phyloP scores from a whole-genome alignment of 495 filamentous ascomycete species.

The Aspergillus kassunensis region DNA sequence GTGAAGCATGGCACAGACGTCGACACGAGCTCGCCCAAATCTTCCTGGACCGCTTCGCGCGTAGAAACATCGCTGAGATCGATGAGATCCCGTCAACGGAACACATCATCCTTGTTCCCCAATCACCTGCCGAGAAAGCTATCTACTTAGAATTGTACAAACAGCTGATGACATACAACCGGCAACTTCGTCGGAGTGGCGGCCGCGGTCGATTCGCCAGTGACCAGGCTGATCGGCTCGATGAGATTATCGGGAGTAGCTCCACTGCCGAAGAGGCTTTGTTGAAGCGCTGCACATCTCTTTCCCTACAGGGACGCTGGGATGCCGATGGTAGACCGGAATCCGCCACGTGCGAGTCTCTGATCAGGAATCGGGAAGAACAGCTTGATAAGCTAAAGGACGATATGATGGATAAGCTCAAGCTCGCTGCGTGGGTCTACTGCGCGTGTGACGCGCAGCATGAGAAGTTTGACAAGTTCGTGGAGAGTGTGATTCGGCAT shows the following conservation, averaged over 20 bases:
- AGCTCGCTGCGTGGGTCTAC: constrained; percentile 34
- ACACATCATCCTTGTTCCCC: constrained; percentile 34
- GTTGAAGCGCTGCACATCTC: constrained; percentile 42
- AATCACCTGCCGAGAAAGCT: constrained; percentile 38
- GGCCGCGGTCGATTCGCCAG: constrained; percentile 28
- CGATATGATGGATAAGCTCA: constrained; percentile 24
- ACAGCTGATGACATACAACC: constrained; percentile 39
- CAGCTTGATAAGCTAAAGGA: constrained; percentile 29
- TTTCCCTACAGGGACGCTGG: constrained; percentile 16
- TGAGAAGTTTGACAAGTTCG: constrained; percentile 24
- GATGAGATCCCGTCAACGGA: constrained; percentile 36
- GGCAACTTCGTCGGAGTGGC: constrained; percentile 30
- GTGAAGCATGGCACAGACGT: constrained; percentile 48
- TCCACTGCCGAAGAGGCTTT: constrained; percentile 42
- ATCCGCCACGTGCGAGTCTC: constrained; percentile 15
- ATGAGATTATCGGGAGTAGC: constrained; percentile 40
- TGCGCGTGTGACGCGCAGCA: constrained; percentile 13
- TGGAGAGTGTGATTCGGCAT: constrained; percentile 18
- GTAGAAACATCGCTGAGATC: constrained; percentile 48
- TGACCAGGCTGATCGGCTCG: constrained; percentile 37
- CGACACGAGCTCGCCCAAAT: constrained; percentile 47
- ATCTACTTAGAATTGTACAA: constrained; percentile 48
- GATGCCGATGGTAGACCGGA: constrained; percentile 13
- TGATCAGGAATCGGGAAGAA: constrained; percentile 21
- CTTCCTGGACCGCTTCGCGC: constrained; percentile 51